phyloP scores from a whole-genome alignment of 2,329 filamentous ascomycete species.

The Gnomoniopsis sp. region DNA sequence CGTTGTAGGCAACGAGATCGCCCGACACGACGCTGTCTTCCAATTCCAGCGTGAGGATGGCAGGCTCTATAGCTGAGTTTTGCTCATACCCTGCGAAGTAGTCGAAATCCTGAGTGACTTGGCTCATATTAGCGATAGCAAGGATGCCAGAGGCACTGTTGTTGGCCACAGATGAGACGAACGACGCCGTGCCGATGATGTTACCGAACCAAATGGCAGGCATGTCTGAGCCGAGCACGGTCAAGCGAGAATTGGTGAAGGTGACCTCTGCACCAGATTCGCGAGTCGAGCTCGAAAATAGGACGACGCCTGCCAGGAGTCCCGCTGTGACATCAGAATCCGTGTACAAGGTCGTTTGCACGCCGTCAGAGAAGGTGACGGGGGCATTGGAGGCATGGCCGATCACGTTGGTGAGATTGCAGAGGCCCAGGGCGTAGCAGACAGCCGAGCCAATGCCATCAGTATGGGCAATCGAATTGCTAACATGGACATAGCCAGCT shows the following conservation, averaged over 20 bases:
- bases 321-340: conserved; percentile 24
- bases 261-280: conserved; percentile 21
- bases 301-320: conserved; percentile 27
- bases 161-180: conserved; percentile 4
- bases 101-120: conserved; percentile 32
- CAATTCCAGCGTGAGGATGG: conserved; percentile 24
- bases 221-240: conserved; percentile 18
- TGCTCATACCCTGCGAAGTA: conserved; percentile 28
- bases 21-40: conserved; percentile 25
- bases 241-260: conserved; percentile 24
- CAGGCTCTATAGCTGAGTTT: conserved; percentile 25
- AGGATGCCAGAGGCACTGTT: conserved; percentile 22
- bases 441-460: conserved; percentile 29
- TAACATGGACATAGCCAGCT: conserved; percentile 26
- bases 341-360: conserved; percentile 22
- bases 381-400: conserved; percentile 23
- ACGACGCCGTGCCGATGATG: conserved; percentile 19
- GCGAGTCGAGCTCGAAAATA: conserved; percentile 20
- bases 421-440: conserved; percentile 29
- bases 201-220: conserved; percentile 32
- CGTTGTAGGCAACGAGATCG: conserved; percentile 31
- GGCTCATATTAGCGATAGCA: conserved; percentile 24
- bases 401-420: conserved; percentile 26
- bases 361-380: conserved; percentile 27
- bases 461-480: conserved; percentile 27